Evolutionary conservation across 1,139 yeast species (phyloP).

Genomic region (Yamadazyma trypodendri): DNA sequence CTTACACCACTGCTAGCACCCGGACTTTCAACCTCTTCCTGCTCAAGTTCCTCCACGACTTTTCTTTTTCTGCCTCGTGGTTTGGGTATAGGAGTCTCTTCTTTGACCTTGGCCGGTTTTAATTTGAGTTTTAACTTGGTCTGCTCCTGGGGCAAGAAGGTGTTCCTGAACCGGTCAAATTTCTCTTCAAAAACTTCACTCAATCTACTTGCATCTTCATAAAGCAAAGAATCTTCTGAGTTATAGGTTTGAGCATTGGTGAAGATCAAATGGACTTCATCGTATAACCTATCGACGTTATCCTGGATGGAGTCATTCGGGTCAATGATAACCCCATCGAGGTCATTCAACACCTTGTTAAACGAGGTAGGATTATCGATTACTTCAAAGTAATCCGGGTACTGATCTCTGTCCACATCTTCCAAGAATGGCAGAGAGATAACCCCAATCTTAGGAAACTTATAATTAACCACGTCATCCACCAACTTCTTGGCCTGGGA

Average conservation of each 20-base stretch:
- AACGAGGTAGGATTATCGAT: constrained; percentile 60
- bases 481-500: constrained; percentile 26
- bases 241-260: constrained; percentile 59
- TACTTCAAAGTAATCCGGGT: constrained; percentile 59
- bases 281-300: constrained; percentile 47
- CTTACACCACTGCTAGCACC: constrained; percentile 16
- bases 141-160: constrained; percentile 12
- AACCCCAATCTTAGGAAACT: constrained; percentile 42
- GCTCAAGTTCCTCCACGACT: constrained; percentile 16
- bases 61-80: constrained; percentile 20
- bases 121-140: constrained; percentile 25
- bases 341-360: constrained; percentile 39
- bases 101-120: constrained; percentile 23
- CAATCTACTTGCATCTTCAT: constrained; percentile 54
- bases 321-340: constrained; percentile 40
- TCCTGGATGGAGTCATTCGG: constrained; percentile 29
- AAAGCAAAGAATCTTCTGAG: constrained; percentile 53
- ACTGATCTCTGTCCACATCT: constrained; percentile 52
- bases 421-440: constrained; percentile 59
- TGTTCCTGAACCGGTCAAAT: constrained; percentile 24
- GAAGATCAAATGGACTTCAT: constrained; percentile 51
- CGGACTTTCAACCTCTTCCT: constrained; percentile 5
- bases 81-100: constrained; percentile 17
- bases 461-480: constrained; percentile 40
- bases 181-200: constrained; percentile 32